Percentiles rank a stretch among this genome's conserved stretches.
Evolutionary conservation across 495 filamentous ascomycete genomes (phyloP).

Genomic region (Hypoxylon trugodes): DNA sequence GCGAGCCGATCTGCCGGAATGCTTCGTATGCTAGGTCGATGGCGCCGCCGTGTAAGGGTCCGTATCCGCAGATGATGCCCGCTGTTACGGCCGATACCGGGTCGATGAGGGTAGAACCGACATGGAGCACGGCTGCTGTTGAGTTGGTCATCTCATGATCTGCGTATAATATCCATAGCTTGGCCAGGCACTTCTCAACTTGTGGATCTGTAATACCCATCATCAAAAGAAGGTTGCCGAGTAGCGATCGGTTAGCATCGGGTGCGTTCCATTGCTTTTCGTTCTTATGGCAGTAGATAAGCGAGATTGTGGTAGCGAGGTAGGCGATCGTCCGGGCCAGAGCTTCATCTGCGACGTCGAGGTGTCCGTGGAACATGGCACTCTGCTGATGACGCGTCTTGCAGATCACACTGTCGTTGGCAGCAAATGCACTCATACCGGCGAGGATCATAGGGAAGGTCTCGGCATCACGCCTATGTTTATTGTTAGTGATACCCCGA

Average conservation of each 20-base stretch:
- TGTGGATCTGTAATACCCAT: constrained; percentile 41
- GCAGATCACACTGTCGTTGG: constrained; percentile 42
- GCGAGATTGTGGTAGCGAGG: constrained; percentile 49
- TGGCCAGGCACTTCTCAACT: constrained; percentile 49
- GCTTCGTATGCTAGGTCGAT: constrained; percentile 63
- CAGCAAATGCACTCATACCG: constrained; percentile 49
- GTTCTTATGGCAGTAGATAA: constrained; percentile 52
- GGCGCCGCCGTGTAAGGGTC: constrained; percentile 66
- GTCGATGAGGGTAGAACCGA: constrained; percentile 53
- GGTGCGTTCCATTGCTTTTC: constrained; percentile 54
- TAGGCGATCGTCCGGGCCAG: constrained; percentile 53
- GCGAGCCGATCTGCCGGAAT: constrained; percentile 55
- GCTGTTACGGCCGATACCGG: constrained; percentile 50
- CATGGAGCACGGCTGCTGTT: constrained; percentile 59
- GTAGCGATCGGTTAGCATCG: constrained; percentile 32
- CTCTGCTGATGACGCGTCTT: constrained; percentile 48
- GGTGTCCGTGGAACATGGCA: constrained; percentile 52
- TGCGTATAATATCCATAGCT: constrained; percentile 55
- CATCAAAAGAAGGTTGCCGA: constrained; percentile 43
- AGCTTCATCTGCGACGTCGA: constrained; percentile 49
- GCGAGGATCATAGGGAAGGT: constrained; percentile 44
- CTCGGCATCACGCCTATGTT: constrained; percentile 31
- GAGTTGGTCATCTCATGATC: constrained; percentile 66
- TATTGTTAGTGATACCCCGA: constrained; percentile 4
- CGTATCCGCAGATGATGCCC: constrained; percentile 59